Evolutionary conservation across 306 rosid genomes (phyloP).

Genomic region (Rubus idaeus): DNA sequence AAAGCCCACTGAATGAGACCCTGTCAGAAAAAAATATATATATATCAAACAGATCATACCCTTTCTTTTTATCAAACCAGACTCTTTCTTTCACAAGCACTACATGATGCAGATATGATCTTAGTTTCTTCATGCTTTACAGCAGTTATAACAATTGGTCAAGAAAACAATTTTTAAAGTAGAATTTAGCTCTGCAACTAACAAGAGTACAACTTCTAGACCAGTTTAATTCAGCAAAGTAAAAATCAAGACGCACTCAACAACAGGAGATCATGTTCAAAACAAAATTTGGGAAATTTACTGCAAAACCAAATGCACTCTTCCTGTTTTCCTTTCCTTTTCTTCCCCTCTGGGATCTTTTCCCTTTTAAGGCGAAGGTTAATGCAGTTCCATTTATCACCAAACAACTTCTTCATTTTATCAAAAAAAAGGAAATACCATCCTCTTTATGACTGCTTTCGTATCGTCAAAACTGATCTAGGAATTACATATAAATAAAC

Average conservation of each 20-base stretch:
- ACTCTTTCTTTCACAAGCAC: neutral
- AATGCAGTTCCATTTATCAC: neutral
- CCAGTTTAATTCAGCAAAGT: neutral
- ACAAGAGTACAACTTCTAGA: neutral
- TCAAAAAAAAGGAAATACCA: neutral
- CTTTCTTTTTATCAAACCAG: neutral
- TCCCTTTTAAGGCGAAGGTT: neutral
- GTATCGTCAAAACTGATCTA: neutral
- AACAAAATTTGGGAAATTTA: neutral
- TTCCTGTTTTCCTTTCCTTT: neutral
- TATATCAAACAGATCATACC: neutral
- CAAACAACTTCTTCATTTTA: neutral
- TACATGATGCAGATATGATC: neutral
- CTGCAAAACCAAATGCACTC: neutral
- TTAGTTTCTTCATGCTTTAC: neutral
- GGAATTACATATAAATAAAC: neutral
- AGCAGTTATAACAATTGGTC: neutral
- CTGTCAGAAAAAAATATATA: constrained; percentile 21
- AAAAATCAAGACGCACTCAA: neutral
- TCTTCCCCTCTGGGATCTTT: neutral
- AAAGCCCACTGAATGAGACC: constrained; percentile 29
- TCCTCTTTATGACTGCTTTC: neutral
- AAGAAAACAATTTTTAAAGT: neutral
- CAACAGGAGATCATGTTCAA: constrained; percentile 1
- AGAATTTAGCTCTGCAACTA: neutral